Base-by-base conservation (phyloP, 2,329 filamentous ascomycete genomes). In the Herpotrichia juniperi region DNA sequence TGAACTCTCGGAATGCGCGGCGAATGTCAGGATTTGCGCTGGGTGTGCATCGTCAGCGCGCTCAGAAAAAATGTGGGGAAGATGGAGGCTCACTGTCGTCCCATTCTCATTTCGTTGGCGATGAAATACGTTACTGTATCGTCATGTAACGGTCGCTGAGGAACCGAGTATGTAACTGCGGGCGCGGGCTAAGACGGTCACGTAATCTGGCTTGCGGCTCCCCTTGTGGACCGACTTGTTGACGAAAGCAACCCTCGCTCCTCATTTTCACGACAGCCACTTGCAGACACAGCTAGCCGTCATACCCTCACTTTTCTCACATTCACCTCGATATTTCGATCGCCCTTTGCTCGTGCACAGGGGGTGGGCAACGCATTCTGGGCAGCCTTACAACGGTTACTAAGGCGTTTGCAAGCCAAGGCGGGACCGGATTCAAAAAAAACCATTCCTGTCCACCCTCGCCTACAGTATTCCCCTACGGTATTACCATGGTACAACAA, bases 11-110 rank as follows among this genome's bases (percentile, higher is more conserved):
- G 57, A 73, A 74, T 25, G 72, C 73, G 34, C 72, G 62, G 34
- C 73, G 61, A 46, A 77, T 76, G 58, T 76, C 74, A 30, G 73
- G 72, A 58, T 77, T 77, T 48, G 74, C 74, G 62, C 73, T 71
- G 51, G 69, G 61, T 50, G 68, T 67, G 59, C 61, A 60, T 61
- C 22, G 47, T 25, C 42, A 14, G 34, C 21, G 12, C 16, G 12
- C n/a, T 24, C 16, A 17, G 7, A 17, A 6, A 9, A 17, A 17
- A 4, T 7, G 37, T 11, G 37, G 19, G 19, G 37, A n/a, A 11
- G 37, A 37, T 7, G n/a, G 37, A 40, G 37, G 37, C 37, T 40
- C 37, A 40, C 37, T 40, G 37, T 40, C 37, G 37, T 24, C 37
- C 37, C 37, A 40, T 40, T 40, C 37, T 40, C 37, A 24, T 24